Percentiles rank a stretch among this genome's conserved stretches.
These are phyloP conservation scores for Ascochyta rabiei DNA, from an alignment of 2,329 filamentous ascomycete genomes.

Conservation along the genomic window DNA sequence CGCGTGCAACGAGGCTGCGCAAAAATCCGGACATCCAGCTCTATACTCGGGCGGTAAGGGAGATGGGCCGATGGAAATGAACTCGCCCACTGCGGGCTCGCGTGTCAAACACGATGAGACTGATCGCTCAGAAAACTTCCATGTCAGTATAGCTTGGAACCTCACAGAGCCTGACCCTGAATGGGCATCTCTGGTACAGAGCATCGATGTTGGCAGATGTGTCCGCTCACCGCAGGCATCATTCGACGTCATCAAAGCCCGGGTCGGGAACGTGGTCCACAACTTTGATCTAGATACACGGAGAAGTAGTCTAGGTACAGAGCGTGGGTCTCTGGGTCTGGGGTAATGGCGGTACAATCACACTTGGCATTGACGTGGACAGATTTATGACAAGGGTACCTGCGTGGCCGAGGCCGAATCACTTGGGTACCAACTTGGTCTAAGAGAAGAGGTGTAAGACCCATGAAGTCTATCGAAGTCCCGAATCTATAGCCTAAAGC, in stretches of 20 bases:
- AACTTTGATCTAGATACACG: slow-evolving; percentile 35
- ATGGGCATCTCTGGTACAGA: slow-evolving; percentile 32
- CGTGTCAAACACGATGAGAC: slow-evolving; percentile 4
- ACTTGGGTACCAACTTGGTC: neutral
- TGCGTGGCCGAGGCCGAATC: neutral
- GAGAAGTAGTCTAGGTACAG: neutral
- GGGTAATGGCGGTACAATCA: slow-evolving; percentile 5
- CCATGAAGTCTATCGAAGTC: neutral
- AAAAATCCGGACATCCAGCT: slow-evolving; percentile 67
- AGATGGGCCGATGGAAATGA: slow-evolving; percentile 37
- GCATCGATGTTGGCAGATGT: slow-evolving; percentile 28
- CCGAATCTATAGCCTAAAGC: neutral
- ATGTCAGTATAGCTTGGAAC: slow-evolving; percentile 88
- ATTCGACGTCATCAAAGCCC: slow-evolving; percentile 55
- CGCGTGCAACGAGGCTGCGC: slow-evolving; percentile 69
- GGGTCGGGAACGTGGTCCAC: slow-evolving; percentile 52
- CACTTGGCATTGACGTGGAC: slow-evolving; percentile 16
- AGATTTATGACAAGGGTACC: slow-evolving; percentile 10
- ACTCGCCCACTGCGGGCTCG: slow-evolving; percentile 15
- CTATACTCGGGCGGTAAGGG: slow-evolving; percentile 64
- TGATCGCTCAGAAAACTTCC: slow-evolving; percentile 69
- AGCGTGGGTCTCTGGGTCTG: slow-evolving; percentile 4
- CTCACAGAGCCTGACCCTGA: slow-evolving; percentile 37
- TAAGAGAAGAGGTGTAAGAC: neutral
- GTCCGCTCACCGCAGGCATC: slow-evolving; percentile 29